Evolutionary conservation across 73 alveolate genomes (phyloP).

Genomic region (Stentor coeruleus): DNA sequence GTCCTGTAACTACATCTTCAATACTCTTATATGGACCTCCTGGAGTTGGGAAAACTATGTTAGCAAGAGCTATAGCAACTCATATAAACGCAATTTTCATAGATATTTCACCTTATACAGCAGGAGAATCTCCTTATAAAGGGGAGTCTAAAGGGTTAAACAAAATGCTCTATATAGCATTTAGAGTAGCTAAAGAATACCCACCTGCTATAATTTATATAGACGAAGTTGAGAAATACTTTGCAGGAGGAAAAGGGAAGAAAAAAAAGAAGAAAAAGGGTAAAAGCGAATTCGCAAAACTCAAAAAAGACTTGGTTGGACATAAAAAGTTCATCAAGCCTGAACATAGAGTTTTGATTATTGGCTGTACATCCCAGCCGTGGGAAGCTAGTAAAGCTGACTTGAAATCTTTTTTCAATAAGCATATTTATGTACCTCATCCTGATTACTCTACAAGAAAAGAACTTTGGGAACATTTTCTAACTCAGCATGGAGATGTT

Average conservation of each 20-base stretch:
- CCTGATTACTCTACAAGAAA: conserved; percentile 74
- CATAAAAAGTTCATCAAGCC: conserved; percentile 65
- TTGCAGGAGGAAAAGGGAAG: conserved; percentile 66
- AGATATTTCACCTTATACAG: conserved; percentile 71
- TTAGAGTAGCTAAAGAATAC: conserved; percentile 74
- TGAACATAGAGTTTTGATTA: conserved; percentile 59
- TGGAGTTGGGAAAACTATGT: conserved; percentile 95
- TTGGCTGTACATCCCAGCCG: conserved; percentile 82
- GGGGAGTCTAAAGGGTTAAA: conserved; percentile 66
- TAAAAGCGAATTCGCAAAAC: conserved; percentile 46
- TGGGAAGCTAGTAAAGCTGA: conserved; percentile 63
- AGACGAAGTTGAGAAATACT: conserved; percentile 82
- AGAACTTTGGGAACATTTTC: conserved; percentile 64
- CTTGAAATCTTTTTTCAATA: conserved; percentile 70
- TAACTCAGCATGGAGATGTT: conserved; percentile 54
- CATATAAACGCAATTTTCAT: conserved; percentile 89
- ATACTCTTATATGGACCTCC: conserved; percentile 95
- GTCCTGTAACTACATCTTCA: conserved; percentile 51
- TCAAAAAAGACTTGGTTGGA: conserved; percentile 48
- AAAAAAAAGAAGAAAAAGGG: conserved; percentile 67
- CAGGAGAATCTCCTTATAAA: conserved; percentile 41
- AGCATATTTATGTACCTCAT: conserved; percentile 75
- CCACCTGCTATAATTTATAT: conserved; percentile 81
- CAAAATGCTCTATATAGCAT: conserved; percentile 65
- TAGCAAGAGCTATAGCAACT: conserved; percentile 92